These are phyloP conservation scores for Auriscalpium vulgare DNA, from an alignment of 768 basidiomycete species.

Conservation along the genomic window DNA sequence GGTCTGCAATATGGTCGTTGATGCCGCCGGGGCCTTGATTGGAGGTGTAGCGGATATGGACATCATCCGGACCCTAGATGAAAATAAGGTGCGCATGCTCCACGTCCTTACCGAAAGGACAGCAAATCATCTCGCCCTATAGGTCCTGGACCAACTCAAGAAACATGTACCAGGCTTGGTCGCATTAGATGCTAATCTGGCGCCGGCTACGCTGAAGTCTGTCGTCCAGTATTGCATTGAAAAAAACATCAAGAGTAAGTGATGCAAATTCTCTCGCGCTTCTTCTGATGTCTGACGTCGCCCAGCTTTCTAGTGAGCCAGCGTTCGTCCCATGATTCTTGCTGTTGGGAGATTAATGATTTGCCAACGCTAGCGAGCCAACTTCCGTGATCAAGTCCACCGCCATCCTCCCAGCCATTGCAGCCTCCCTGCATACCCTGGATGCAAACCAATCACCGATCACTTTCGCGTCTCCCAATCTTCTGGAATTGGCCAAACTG, in stretches of 20 bases:
- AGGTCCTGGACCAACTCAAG: constrained; percentile 48
- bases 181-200: constrained; percentile 72
- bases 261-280: background rate
- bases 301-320: constrained; percentile 71
- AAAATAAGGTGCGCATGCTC: constrained; percentile 30
- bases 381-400: constrained; percentile 82
- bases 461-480: constrained; percentile 77
- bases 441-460: constrained; percentile 36
- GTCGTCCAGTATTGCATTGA: constrained; percentile 46
- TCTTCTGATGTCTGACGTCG: background rate
- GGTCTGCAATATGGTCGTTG: constrained; percentile 82
- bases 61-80: constrained; percentile 44
- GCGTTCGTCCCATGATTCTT: background rate
- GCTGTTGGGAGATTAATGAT: background rate
- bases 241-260: constrained; percentile 46
- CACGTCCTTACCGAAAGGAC: background rate
- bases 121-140: background rate
- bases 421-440: constrained; percentile 26
- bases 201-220: constrained; percentile 39
- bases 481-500: constrained; percentile 63
- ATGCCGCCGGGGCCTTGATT: constrained; percentile 58
- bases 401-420: constrained; percentile 57
- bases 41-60: constrained; percentile 94
- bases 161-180: constrained; percentile 48
- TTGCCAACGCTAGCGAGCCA: constrained; percentile 59